Percentiles rank a stretch among this genome's conserved stretches.
phyloP scores from a whole-genome alignment of 2,329 filamentous ascomycete species.

The Podosphaera xanthii region DNA sequence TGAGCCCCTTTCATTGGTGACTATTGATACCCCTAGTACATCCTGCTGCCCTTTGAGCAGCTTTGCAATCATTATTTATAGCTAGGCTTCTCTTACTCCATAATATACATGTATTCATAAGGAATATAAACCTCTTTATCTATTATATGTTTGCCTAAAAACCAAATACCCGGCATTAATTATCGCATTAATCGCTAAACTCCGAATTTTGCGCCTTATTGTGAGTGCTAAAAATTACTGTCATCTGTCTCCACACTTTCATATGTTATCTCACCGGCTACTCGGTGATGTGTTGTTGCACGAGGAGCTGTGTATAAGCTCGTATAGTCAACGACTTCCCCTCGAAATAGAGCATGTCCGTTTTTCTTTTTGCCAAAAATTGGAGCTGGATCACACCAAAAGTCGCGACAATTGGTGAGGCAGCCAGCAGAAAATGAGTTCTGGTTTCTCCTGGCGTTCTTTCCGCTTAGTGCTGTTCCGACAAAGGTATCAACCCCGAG shows the following conservation, averaged over 20 bases:
- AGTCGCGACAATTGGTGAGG: conserved; percentile 80
- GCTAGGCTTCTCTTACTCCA: background rate
- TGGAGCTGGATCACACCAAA: conserved; percentile 79
- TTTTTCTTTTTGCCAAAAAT: conserved; percentile 54
- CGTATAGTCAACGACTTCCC: conserved; percentile 65
- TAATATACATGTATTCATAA: background rate
- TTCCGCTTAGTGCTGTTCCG: conserved; percentile 62
- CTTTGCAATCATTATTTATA: background rate
- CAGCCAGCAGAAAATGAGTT: conserved; percentile 77
- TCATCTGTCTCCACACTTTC: conserved; percentile 13
- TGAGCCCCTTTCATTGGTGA: background rate
- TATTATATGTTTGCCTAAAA: background rate
- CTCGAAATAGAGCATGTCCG: conserved; percentile 54
- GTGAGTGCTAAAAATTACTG: conserved; percentile 10
- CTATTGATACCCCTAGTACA: background rate
- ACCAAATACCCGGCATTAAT: background rate
- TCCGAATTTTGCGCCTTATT: background rate
- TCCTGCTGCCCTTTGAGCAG: background rate
- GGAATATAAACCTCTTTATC: background rate
- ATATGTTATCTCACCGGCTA: conserved; percentile 9
- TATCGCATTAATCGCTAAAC: background rate
- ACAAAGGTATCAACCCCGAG: conserved; percentile 87
- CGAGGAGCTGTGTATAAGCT: conserved; percentile 66
- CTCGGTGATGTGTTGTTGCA: conserved; percentile 7
- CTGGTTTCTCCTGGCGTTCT: conserved; percentile 26